Percentiles rank a stretch among this genome's conserved stretches.
Evolutionary conservation across 140 eudicot genomes (phyloP).

Genomic region (Senecio squalidus): DNA sequence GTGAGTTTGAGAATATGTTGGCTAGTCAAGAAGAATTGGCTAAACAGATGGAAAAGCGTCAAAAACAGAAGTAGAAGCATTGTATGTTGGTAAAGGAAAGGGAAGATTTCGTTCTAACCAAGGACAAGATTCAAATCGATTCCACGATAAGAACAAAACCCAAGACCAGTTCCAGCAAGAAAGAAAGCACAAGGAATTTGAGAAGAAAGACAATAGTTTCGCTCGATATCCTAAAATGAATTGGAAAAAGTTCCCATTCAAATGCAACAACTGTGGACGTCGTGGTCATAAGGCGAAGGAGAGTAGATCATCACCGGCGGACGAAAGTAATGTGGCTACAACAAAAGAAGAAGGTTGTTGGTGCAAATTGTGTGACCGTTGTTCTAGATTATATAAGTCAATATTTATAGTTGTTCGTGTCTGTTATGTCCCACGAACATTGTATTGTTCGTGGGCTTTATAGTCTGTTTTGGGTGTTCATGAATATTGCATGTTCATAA

Average conservation of each 20-base stretch:
- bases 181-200: background rate
- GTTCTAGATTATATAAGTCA: too few relatives aligned
- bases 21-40: background rate
- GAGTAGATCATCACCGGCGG: background rate
- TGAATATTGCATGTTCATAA: too few relatives aligned
- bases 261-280: background rate
- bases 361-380: too few relatives aligned
- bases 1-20: background rate
- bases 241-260: background rate
- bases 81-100: background rate
- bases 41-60: background rate
- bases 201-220: background rate
- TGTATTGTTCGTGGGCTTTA: too few relatives aligned
- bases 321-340: background rate
- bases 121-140: background rate
- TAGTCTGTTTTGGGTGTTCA: too few relatives aligned
- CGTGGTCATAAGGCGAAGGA: background rate
- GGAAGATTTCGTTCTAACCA: background rate
- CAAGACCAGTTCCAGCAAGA: background rate
- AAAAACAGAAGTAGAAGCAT: background rate
- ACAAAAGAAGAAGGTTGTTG: background rate
- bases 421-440: too few relatives aligned
- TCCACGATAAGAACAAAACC: background rate
- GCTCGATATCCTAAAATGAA: too few relatives aligned
- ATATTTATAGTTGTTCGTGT: too few relatives aligned